Evolutionary conservation across 1,284 basidiomycete species (phyloP).

Genomic region (Sporisorium scitamineum): DNA sequence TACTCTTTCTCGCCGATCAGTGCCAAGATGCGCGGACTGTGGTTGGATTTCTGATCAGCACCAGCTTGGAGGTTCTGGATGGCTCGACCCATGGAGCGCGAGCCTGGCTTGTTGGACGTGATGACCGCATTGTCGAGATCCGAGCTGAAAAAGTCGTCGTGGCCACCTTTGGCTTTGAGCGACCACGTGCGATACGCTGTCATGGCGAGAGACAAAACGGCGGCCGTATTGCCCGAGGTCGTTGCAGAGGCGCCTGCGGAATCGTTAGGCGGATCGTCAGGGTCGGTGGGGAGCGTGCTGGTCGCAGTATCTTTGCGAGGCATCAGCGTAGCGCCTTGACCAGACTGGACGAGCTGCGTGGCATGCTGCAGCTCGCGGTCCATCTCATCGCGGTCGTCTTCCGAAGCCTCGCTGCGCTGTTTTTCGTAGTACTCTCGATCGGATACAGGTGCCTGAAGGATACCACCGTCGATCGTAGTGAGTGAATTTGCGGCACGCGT

Average conservation of each 20-base stretch:
- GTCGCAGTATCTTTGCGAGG: conserved; percentile 13
- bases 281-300: conserved; percentile 17
- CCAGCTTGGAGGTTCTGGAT: conserved; percentile 18
- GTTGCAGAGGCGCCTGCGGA: neutral
- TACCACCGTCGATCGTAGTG: conserved; percentile 53
- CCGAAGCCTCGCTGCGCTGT: neutral
- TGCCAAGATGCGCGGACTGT: conserved; percentile 42
- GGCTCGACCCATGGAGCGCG: conserved; percentile 23
- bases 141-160: conserved; percentile 66
- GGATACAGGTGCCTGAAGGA: conserved; percentile 65
- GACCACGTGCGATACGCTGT: conserved; percentile 64
- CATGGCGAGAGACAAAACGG: conserved; percentile 49
- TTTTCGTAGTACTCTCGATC: conserved; percentile 60
- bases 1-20: conserved; percentile 60
- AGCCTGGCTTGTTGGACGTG: conserved; percentile 12
- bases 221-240: conserved; percentile 43
- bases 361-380: conserved; percentile 29
- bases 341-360: conserved; percentile 17
- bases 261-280: conserved; percentile 1
- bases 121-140: conserved; percentile 45
- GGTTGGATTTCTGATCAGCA: neutral
- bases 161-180: conserved; percentile 52
- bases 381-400: conserved; percentile 6
- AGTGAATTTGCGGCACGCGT: neutral
- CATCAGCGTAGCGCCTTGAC: conserved; percentile 27